Evolutionary conservation across 345 rosid species (phyloP).

Genomic region (Eucalyptus polybractea): DNA sequence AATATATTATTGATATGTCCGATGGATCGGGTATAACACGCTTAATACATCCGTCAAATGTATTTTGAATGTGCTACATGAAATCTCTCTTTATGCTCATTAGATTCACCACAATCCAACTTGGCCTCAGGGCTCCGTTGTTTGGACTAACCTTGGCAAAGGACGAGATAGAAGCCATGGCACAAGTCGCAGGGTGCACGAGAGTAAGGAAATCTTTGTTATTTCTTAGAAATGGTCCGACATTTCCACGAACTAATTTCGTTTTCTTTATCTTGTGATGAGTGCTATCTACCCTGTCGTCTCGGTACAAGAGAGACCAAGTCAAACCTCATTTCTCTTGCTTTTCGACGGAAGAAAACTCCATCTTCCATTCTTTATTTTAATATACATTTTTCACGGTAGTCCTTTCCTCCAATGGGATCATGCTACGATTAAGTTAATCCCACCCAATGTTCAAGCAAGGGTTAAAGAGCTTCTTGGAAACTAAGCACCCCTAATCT

Average conservation of each 20-base stretch:
- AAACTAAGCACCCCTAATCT: neutral
- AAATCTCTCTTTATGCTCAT: too few species aligned
- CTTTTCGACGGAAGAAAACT: neutral
- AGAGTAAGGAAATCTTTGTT: neutral
- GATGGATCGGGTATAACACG: too few species aligned
- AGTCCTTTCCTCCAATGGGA: neutral
- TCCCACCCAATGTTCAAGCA: neutral
- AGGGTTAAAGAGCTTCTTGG: neutral
- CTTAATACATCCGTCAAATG: too few species aligned
- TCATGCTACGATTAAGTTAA: neutral
- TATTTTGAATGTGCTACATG: too few species aligned
- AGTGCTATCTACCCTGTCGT: neutral
- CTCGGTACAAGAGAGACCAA: neutral
- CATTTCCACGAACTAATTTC: accelerated
- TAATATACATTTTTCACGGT: neutral
- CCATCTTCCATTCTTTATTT: neutral
- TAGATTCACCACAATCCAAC: neutral
- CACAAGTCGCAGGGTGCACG: neutral
- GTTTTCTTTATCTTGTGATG: neutral
- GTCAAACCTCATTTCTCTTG: neutral
- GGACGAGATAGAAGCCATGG: neutral
- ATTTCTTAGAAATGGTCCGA: neutral
- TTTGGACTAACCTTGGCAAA: neutral
- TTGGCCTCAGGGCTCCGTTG: too few species aligned
- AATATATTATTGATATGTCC: too few species aligned